Percentiles rank a stretch among this genome's conserved stretches.
phyloP scores from a whole-genome alignment of 805 yeast species.

The Ogataea chonburiensis region DNA sequence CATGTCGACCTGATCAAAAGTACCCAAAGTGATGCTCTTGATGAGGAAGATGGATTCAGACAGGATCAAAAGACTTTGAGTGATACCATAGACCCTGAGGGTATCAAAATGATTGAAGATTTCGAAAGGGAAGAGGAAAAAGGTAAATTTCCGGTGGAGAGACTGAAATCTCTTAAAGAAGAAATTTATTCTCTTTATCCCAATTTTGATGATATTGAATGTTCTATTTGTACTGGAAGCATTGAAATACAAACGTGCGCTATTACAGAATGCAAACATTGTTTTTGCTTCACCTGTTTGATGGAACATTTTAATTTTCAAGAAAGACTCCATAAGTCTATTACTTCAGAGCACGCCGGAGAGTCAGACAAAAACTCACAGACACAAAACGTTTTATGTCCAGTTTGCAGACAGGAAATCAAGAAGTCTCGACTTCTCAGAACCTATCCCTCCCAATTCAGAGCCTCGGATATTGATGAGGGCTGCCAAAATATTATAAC shows the following conservation, averaged over 20 bases:
- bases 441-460: constrained; percentile 26
- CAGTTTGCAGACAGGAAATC: constrained; percentile 66
- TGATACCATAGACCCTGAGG: constrained; percentile 21
- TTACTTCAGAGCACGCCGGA: constrained; percentile 2
- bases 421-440: constrained; percentile 49
- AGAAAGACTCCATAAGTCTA: constrained; percentile 22
- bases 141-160: constrained; percentile 27
- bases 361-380: constrained; percentile 2
- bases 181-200: constrained; percentile 36
- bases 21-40: constrained; percentile 31
- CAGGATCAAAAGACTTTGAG: constrained; percentile 8
- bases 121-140: constrained; percentile 29
- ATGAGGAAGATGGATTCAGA: constrained; percentile 47
- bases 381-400: constrained; percentile 53
- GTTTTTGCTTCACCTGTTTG: constrained; percentile 72
- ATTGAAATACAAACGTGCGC: constrained; percentile 50
- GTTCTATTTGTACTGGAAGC: constrained; percentile 79
- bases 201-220: constrained; percentile 53
- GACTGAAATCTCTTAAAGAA: constrained; percentile 23
- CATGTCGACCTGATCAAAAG: constrained; percentile 64
- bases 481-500: constrained; percentile 7
- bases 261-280: constrained; percentile 75
- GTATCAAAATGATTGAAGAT: constrained; percentile 20
- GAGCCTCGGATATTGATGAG: constrained; percentile 12
- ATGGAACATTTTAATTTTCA: constrained; percentile 75